Conservation (phyloP, 306 rosid species). For the Cicer cuneatum region DNA sequence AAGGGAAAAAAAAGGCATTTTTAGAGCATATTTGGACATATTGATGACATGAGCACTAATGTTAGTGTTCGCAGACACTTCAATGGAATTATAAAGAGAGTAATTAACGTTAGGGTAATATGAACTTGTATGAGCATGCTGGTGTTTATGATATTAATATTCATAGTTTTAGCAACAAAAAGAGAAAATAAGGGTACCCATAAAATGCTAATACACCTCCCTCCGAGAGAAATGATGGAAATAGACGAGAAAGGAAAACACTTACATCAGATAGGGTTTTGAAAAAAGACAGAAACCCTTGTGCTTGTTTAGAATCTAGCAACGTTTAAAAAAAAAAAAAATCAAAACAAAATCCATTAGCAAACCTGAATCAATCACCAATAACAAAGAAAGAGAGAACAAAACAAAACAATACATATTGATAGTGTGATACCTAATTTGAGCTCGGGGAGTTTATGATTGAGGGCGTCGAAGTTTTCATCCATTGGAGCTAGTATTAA, state of each 20-base stretch:
- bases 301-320: slow-evolving; percentile 91
- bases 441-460: slow-evolving; percentile 87
- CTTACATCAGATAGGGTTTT: slow-evolving; percentile 80
- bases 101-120: not conserved
- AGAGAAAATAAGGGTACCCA: not conserved
- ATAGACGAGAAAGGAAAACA: slow-evolving; percentile 24
- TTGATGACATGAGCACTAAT: not conserved
- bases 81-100: not conserved
- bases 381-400: slow-evolving; percentile 4
- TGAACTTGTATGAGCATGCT: slow-evolving; percentile 1
- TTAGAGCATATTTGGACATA: not conserved
- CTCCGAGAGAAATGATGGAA: slow-evolving; percentile 16
- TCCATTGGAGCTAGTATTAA: slow-evolving; percentile 52
- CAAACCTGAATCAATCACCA: slow-evolving; percentile 18
- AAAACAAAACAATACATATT: not conserved
- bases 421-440: slow-evolving; percentile 67
- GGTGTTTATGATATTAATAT: not conserved
- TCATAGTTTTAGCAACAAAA: not conserved
- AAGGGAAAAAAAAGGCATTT: not conserved
- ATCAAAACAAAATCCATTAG: slow-evolving; percentile 6
- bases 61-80: not conserved
- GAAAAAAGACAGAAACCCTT: slow-evolving; percentile 94
- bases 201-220: slow-evolving; percentile 4
- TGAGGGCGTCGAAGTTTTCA: slow-evolving; percentile 60
- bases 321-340: slow-evolving; percentile 15